Evolutionary conservation across 768 basidiomycete genomes (phyloP), one percentile per base, ranked within the genome.

Genomic region (Rhodotorula taiwanensis): DNA sequence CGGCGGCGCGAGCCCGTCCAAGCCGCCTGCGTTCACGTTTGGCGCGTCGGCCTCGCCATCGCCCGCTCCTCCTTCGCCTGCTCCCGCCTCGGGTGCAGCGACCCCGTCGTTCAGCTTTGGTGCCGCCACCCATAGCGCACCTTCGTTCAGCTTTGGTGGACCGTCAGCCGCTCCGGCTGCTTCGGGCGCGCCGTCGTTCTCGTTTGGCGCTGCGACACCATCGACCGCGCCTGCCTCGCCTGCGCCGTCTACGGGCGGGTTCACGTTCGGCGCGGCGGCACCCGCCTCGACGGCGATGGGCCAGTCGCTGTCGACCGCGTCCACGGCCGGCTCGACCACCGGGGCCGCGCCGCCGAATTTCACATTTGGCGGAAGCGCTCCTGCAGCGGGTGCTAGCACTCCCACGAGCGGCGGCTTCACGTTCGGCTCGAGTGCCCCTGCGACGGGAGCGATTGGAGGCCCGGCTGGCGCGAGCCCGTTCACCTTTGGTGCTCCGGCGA

Each of bases 61-160:
- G 30, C 49, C 49, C 2, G 49, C 30, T 28, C 49, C 49, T 13
- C 49, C 49, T 0, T 50, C 49, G 16, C 49, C 42, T 43, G 42
- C 42, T 15, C 54, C 56, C 23, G 50, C 55, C 7, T 27, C 62
- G 4, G 34, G 52, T n/a, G 42, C 60, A 23, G 33, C 62, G 25
- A 42, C 62, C 10, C 25, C 55, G 25, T 44, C 62, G 1, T 63
- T 58, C 55, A n/a, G n/a, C 8, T 63, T 63, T 21, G 61, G 61
- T 4, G 28, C 30, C 7, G 51, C 51, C 11, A 23, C 16, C 18
- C 34, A 52, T 3, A 20, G 27, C 30, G 48, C 48, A 16, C 28
- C 48, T 20, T 49, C 48, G 30, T 23, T 27, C 48, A 20, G n/a
- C n/a, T 47, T 47, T 25, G 45, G 45, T 27, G n/a, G n/a, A 6